Evolutionary conservation across 495 filamentous ascomycete genomes (phyloP).

Genomic region (Hapsidospora chrysogenum): DNA sequence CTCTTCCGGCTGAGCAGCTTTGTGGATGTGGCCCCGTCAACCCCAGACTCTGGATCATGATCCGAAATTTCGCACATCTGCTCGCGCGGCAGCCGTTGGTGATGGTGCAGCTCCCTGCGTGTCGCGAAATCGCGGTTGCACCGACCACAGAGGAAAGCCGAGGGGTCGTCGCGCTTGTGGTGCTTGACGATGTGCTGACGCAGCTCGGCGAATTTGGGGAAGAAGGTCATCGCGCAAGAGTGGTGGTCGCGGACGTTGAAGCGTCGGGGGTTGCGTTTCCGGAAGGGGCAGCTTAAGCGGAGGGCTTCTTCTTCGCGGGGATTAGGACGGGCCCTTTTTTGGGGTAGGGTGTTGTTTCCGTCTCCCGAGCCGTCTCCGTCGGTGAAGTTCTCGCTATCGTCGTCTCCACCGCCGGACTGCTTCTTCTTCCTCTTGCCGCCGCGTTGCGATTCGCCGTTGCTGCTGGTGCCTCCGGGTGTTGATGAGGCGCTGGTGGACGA

Average conservation of each 20-base stretch:
- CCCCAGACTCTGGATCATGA: conserved; percentile 4
- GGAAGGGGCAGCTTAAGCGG: conserved; percentile 8
- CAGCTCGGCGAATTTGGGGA: conserved; percentile 6
- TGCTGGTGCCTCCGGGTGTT: not conserved
- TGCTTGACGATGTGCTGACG: conserved; percentile 6
- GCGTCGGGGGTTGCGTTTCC: conserved; percentile 10
- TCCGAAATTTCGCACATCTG: conserved; percentile 3
- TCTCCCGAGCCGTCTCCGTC: conserved; percentile 1
- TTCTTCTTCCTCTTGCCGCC: conserved; percentile 3
- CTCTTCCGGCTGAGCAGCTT: conserved; percentile 4
- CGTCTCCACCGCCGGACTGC: not conserved
- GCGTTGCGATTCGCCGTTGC: not conserved
- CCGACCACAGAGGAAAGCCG: conserved; percentile 3
- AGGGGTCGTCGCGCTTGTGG: conserved; percentile 4
- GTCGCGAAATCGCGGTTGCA: conserved; percentile 4
- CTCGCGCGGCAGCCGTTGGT: conserved; percentile 3
- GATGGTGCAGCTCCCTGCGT: conserved; percentile 3
- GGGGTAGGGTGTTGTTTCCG: too few relatives aligned
- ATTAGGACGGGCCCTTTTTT: conserved; percentile 1
- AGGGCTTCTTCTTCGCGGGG: conserved; percentile 3
- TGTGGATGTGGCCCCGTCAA: conserved; percentile 2
- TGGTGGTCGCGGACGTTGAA: conserved; percentile 10
- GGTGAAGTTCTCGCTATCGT: not conserved
- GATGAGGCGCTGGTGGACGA: not conserved
- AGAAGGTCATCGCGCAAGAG: conserved; percentile 8